These are phyloP conservation scores for Annulohypoxylon stygium DNA, from an alignment of 495 filamentous ascomycete genomes.

Conservation along the genomic window DNA sequence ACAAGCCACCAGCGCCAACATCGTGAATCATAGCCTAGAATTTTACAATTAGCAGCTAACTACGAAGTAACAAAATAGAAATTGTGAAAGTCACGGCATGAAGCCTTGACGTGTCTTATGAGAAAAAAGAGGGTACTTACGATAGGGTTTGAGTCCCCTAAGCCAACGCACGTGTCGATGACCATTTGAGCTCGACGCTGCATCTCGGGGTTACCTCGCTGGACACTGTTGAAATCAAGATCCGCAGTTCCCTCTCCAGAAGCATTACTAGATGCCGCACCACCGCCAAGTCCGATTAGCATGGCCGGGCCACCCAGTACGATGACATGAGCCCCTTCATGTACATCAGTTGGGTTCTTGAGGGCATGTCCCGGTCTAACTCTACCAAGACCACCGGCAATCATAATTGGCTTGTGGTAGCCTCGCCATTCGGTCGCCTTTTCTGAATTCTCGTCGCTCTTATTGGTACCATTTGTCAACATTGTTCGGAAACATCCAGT, in stretches of 20 bases:
- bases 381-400: slow-evolving; percentile 96
- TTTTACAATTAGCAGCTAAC: background rate
- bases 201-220: slow-evolving; percentile 94
- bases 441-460: slow-evolving; percentile 58
- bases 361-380: slow-evolving; percentile 93
- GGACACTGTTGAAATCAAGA: slow-evolving; percentile 95
- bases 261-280: slow-evolving; percentile 90
- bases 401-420: slow-evolving; percentile 99
- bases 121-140: slow-evolving; percentile 18
- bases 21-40: slow-evolving; percentile 87
- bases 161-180: slow-evolving; percentile 89
- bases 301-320: slow-evolving; percentile 96
- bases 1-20: slow-evolving; percentile 93
- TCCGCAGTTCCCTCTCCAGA: slow-evolving; percentile 90
- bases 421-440: slow-evolving; percentile 79
- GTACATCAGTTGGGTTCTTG: slow-evolving; percentile 81
- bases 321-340: slow-evolving; percentile 85
- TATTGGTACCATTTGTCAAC: slow-evolving; percentile 72
- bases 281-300: slow-evolving; percentile 96
- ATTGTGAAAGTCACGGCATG: background rate
- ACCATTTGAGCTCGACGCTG: slow-evolving; percentile 91
- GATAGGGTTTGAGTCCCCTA: slow-evolving; percentile 88
- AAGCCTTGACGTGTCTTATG: background rate
- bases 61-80: background rate
- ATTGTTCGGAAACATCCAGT: slow-evolving; percentile 92